Evolutionary conservation across 352 stramenopile genomes (phyloP).

Genomic region (Pythium diclinum): DNA sequence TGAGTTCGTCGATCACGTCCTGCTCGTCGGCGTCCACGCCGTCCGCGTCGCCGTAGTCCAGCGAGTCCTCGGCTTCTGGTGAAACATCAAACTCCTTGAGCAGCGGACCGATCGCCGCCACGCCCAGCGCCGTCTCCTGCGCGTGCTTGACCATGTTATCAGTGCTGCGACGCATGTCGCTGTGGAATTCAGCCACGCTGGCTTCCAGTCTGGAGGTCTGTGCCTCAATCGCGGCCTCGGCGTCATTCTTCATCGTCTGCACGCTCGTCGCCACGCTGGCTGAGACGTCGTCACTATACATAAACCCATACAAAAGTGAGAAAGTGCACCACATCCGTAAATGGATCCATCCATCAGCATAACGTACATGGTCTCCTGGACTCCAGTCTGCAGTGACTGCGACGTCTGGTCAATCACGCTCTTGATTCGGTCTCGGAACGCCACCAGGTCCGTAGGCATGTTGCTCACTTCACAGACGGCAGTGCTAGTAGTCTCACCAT

Average conservation of each 20-base stretch:
- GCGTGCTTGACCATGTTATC: constrained; percentile 24
- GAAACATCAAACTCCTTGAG: constrained; percentile 3
- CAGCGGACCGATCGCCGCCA: not conserved
- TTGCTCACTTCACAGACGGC: not conserved
- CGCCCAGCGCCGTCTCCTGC: not conserved
- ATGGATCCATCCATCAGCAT: not conserved
- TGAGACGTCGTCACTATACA: constrained; percentile 33
- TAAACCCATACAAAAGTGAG: not conserved
- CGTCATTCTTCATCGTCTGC: constrained; percentile 54
- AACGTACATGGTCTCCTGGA: constrained; percentile 60
- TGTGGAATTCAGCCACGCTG: constrained; percentile 43
- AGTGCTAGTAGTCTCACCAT: not conserved
- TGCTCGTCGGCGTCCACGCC: constrained; percentile 1
- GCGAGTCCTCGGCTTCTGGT: not conserved
- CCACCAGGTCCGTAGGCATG: constrained; percentile 18
- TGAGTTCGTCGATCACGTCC: not conserved
- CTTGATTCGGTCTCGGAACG: constrained; percentile 50
- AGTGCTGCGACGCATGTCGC: constrained; percentile 23
- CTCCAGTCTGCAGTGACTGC: constrained; percentile 37
- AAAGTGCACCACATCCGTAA: not conserved
- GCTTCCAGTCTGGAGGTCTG: constrained; percentile 43
- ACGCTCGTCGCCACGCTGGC: constrained; percentile 53
- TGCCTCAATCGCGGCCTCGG: constrained; percentile 27
- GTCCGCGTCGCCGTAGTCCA: not conserved
- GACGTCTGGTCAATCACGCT: constrained; percentile 45